phyloP scores from a whole-genome alignment of 257 asterid species.

The Osmanthus fragrans region DNA sequence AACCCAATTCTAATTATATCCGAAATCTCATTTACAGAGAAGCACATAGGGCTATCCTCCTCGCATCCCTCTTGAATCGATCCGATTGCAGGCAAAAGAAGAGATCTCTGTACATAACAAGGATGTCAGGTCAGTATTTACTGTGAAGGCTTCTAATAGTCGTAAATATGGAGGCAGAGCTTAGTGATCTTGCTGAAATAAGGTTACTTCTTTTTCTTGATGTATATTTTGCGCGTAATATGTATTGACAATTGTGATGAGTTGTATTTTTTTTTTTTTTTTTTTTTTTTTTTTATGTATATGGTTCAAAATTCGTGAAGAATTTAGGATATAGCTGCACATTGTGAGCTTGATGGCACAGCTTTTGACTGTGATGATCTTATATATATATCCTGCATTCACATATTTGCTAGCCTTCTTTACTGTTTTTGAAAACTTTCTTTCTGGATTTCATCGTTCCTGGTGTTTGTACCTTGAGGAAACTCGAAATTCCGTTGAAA shows the following conservation, averaged over 20 bases:
- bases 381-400: too few relatives aligned
- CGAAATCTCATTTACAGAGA: constrained; percentile 35
- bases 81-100: not conserved
- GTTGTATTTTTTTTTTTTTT: not conserved
- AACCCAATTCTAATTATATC: constrained; percentile 1
- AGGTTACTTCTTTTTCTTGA: constrained; percentile 18
- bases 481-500: too few relatives aligned
- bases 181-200: constrained; percentile 26
- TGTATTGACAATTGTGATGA: not conserved
- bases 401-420: too few relatives aligned
- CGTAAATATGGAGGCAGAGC: constrained; percentile 22
- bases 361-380: not conserved
- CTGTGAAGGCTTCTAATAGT: not conserved
- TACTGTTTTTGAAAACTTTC: too few relatives aligned
- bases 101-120: constrained; percentile 28
- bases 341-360: not conserved
- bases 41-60: constrained; percentile 42
- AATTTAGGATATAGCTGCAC: constrained; percentile 8
- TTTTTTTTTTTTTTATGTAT: constrained; percentile 2
- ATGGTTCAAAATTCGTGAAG: constrained; percentile 11
- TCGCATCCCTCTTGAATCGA: constrained; percentile 1
- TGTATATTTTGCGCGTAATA: constrained; percentile 15
- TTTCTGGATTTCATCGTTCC: too few relatives aligned
- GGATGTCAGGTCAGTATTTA: constrained; percentile 12
- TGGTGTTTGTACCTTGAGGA: constrained; percentile 10